These are phyloP conservation scores for Cladochytrium replicatum DNA, from an alignment of 192 early-diverging fungal species.

Conservation along the genomic window DNA sequence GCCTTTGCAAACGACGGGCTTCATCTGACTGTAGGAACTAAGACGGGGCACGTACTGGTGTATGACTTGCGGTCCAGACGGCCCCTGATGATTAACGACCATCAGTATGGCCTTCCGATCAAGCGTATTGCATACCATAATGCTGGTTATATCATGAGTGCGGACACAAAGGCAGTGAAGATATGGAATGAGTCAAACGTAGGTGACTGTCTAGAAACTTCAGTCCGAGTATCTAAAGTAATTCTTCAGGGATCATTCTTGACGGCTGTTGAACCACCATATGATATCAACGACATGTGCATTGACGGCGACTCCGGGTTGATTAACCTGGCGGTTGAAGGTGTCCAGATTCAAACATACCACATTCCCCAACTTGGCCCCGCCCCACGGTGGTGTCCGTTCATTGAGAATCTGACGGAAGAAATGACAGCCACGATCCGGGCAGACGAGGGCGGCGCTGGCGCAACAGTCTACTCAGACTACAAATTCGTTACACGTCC, in stretches of 20 bases:
- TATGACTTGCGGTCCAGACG: conserved; percentile 83
- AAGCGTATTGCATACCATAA: conserved; percentile 74
- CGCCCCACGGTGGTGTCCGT: conserved; percentile 84
- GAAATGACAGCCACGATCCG: too few relatives aligned
- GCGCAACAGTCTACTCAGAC: conserved; percentile 79
- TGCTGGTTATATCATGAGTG: conserved; percentile 68
- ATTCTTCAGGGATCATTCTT: conserved; percentile 61
- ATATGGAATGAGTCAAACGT: conserved; percentile 79
- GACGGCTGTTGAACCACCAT: conserved; percentile 83
- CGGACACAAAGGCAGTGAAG: conserved; percentile 86
- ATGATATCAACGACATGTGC: conserved; percentile 90
- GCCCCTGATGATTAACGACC: conserved; percentile 88
- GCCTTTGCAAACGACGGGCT: conserved; percentile 81
- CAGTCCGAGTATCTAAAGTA: background rate
- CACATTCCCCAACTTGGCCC: conserved; percentile 88
- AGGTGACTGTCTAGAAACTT: conserved; percentile 3
- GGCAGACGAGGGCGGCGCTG: conserved; percentile 83
- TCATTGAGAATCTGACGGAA: conserved; percentile 91
- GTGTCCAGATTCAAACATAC: conserved; percentile 83
- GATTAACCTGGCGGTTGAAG: conserved; percentile 85
- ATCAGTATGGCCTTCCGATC: conserved; percentile 94
- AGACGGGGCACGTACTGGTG: conserved; percentile 80
- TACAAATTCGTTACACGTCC: conserved; percentile 95
- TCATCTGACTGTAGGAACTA: conserved; percentile 75
- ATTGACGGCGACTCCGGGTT: conserved; percentile 72